A percentile compares a stretch with the other conserved stretches of the same genome.
phyloP scores from a whole-genome alignment of 2,329 filamentous ascomycete species.

The Ophiostoma ips region DNA sequence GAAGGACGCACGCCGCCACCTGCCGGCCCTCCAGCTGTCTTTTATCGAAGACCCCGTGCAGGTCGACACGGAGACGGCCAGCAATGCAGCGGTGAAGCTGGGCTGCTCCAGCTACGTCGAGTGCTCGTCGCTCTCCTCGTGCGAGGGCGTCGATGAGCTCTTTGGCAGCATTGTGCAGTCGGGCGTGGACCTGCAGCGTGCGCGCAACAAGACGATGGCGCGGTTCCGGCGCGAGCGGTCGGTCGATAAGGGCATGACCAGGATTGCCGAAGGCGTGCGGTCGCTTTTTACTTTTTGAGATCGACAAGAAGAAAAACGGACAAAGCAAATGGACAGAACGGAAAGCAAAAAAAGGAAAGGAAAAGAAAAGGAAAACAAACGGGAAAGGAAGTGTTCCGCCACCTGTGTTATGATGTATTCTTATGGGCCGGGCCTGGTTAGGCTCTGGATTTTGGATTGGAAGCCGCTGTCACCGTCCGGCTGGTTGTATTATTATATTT shows the following conservation, averaged over 20 bases:
- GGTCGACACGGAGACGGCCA: constrained; percentile 7
- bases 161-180: constrained; percentile 11
- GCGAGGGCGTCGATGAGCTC: constrained; percentile 13
- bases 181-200: constrained; percentile 9
- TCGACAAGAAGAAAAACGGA: no score
- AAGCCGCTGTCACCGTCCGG: background rate
- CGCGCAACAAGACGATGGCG: constrained; percentile 11
- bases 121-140: constrained; percentile 12
- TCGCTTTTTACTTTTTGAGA: constrained; percentile 8
- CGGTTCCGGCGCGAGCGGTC: constrained; percentile 10
- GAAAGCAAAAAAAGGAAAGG: background rate
- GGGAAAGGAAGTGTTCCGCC: background rate
- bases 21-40: constrained; percentile 12
- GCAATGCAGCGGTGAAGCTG: constrained; percentile 3
- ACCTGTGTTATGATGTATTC: constrained; percentile 9
- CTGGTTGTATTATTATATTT: background rate
- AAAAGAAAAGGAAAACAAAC: background rate
- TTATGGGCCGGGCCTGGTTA: background rate
- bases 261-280: constrained; percentile 11
- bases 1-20: constrained; percentile 12
- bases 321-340: background rate
- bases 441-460: background rate
- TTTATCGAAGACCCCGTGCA: constrained; percentile 12
- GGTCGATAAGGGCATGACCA: constrained; percentile 13
- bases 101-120: constrained; percentile 14